Evolutionary conservation across 202 grass and related monocot species (phyloP), one percentile per base, ranked within the genome.

Genomic region (Sporobolus alterniflorus): DNA sequence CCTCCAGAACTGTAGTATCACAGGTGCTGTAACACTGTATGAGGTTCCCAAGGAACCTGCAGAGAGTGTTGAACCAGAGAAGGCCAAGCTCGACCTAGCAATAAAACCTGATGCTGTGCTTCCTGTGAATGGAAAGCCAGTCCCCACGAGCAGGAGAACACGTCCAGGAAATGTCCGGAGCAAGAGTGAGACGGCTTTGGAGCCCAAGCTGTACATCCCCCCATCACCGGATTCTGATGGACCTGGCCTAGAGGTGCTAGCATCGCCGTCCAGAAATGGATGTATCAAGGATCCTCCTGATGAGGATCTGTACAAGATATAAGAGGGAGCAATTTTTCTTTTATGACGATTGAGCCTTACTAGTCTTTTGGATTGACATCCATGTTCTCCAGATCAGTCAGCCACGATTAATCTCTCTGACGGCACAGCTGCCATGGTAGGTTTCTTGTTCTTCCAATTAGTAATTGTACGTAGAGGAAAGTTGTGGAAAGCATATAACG

Each of bases 11-110:
- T 33, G 67, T 7, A 80, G 67, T 7, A 80, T 91, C 24, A 92
- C 87, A 9, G 91, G 91, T 49, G 88, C 96, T 39, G 93, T 99
- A 56, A 99, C 93, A 1, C 96, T 99, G 46, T 99, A 96, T 9
- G 96, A 99, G 81, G 96, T 94, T 26, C 85, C 93, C 0, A 99
- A 96, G 83, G 88, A 91, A 25, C 74, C 91, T 41, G 20, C 13
- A 42, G 85, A 75, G 36, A 59, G 75, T 34, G 64, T 55, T n/a
- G 73, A 76, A 32, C 46, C 43, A 10, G 82, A 92, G 48, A 94
- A 90, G 57, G 31, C 24, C 11, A 92, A 89, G 70, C 85, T 84
- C 76, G 91, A 84, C 71, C 24, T 22, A n/a, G 68, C 74, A 62
- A 76, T 77, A 64, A 94, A 89, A 65, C 68, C 67, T 3, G 79